Conservation (phyloP, 2,329 filamentous ascomycete genomes). For the Biscogniauxia marginata region DNA sequence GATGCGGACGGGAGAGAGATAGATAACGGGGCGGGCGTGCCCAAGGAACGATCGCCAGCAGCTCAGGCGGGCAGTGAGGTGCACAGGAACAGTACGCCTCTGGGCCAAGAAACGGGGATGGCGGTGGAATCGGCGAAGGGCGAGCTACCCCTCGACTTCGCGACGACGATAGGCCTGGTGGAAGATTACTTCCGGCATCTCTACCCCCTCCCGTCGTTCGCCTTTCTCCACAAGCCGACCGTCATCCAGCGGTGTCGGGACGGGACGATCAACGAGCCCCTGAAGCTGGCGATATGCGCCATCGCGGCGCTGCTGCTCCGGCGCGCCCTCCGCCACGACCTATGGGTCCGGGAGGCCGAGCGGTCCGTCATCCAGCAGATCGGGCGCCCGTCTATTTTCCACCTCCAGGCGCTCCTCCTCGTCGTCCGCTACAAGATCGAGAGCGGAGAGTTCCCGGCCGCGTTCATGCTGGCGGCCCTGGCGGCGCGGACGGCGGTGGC, state of each 20-base stretch:
- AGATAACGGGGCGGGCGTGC: background rate
- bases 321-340: conserved; percentile 22
- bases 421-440: conserved; percentile 34
- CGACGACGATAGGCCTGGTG: conserved; percentile 21
- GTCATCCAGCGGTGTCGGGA: conserved; percentile 31
- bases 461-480: conserved; percentile 37
- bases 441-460: conserved; percentile 32
- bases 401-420: conserved; percentile 33
- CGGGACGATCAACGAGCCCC: conserved; percentile 30
- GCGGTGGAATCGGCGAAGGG: conserved; percentile 5
- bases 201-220: conserved; percentile 34
- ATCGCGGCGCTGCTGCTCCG: conserved; percentile 32
- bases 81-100: too few relatives aligned
- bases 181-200: conserved; percentile 32
- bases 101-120: conserved; percentile 7
- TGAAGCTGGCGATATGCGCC: conserved; percentile 35
- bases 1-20: background rate
- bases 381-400: conserved; percentile 33
- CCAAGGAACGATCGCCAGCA: background rate
- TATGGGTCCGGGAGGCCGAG: conserved; percentile 34
- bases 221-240: conserved; percentile 36
- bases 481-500: conserved; percentile 37
- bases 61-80: background rate
- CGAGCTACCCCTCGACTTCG: conserved; percentile 10
- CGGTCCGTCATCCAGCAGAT: conserved; percentile 32